Base-by-base conservation (phyloP, 495 filamentous ascomycete species). In the Lindgomyces ingoldianus region DNA sequence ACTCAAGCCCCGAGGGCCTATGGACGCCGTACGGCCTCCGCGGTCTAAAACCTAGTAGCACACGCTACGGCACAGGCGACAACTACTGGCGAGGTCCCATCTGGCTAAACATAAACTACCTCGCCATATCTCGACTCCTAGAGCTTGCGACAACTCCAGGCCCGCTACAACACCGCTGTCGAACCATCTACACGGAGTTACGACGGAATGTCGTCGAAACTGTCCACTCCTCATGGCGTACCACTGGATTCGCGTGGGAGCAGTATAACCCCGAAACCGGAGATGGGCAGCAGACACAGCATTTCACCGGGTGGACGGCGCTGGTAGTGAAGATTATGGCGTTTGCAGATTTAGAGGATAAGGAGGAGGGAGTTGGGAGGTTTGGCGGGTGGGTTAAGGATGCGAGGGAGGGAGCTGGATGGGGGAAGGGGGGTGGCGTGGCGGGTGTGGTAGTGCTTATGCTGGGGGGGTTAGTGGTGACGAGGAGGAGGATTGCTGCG, bases 31-130 rank as follows among this genome's bases (percentile, higher is more conserved):
- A 87, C 67, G 94, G 94, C 39, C 82, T 98, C 50, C 83, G 94
- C 50, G 96, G 91, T 74, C 73, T 98, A 73, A 96, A 91, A 75
- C 88, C 88, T 78, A 83, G 81, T 58, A 88, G 93, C 64, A 80
- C 87, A 70, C 81, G 87, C 68, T 97, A 96, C 70, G 90, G 85
- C 16, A 95, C 90, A 0, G 91, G 81, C 3, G 93, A 96, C 80
- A 96, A 98, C 69, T 98, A 98, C 79, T 98, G 94, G 94, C 81
- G 91, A 52, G 89, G 91, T 59, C 93, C 94, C 10, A 81, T 98
- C 9, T 98, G 94, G 94, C 89, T 98, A 62, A 96, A 96, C 70
- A 93, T 98, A 57, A 98, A 98, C 74, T 97, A 96, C 70, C 79
- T 98, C 57, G 87, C 89, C 44, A 80, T 98, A 53, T 83, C 85